Percentiles rank a stretch among this genome's conserved stretches.
Evolutionary conservation across 2,329 filamentous ascomycete species (phyloP).

Genomic region (Fusarium annulatum): DNA sequence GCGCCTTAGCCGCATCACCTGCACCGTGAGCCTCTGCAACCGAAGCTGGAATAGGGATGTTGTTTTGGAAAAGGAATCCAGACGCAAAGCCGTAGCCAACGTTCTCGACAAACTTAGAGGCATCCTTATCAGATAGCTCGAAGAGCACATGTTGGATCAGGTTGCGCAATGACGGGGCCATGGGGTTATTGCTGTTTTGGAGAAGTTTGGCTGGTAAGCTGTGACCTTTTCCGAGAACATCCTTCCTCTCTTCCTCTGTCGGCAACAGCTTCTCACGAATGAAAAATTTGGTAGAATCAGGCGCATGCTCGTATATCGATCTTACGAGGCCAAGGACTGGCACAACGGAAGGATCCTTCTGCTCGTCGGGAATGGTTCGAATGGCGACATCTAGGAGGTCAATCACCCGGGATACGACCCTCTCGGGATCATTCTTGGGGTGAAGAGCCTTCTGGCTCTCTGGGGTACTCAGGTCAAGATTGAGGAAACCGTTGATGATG

Average conservation of each 20-base stretch:
- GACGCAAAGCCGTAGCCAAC: constrained; percentile 95
- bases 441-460: constrained; percentile 70
- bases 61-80: constrained; percentile 87
- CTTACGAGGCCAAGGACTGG: constrained; percentile 81
- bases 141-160: constrained; percentile 85
- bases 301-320: constrained; percentile 76
- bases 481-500: constrained; percentile 83
- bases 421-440: constrained; percentile 69
- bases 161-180: constrained; percentile 77
- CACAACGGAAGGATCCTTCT: constrained; percentile 78
- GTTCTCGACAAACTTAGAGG: constrained; percentile 84
- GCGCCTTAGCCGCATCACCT: constrained; percentile 42
- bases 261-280: constrained; percentile 80
- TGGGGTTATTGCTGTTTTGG: constrained; percentile 78
- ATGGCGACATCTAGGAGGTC: constrained; percentile 76
- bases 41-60: constrained; percentile 79
- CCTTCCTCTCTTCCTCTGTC: constrained; percentile 77
- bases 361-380: constrained; percentile 69
- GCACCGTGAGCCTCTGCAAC: constrained; percentile 62
- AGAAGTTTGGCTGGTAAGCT: constrained; percentile 82
- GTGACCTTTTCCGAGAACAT: constrained; percentile 79
- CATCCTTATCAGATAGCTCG: constrained; percentile 84
- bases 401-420: constrained; percentile 73
- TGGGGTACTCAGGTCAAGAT: constrained; percentile 74
- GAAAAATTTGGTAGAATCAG: constrained; percentile 66